Evolutionary conservation across 345 rosid species (phyloP).

Genomic region (Durio zibethinus): DNA sequence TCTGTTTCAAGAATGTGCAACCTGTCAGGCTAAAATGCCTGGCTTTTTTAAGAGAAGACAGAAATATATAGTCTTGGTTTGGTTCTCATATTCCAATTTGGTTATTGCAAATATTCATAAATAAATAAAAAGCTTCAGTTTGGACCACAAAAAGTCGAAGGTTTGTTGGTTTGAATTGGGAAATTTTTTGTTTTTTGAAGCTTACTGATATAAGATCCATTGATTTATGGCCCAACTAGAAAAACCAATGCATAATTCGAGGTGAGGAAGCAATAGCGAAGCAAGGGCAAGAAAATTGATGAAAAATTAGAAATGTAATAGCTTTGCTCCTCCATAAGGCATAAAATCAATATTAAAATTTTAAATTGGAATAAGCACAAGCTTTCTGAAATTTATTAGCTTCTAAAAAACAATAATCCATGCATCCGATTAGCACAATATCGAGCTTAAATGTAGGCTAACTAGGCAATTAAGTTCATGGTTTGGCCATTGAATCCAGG

Average conservation of each 20-base stretch:
- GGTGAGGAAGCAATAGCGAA: too few species aligned
- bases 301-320: too few species aligned
- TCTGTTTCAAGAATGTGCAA: not conserved
- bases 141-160: not conserved
- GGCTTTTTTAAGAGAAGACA: not conserved
- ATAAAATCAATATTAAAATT: too few species aligned
- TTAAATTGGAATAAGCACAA: too few species aligned
- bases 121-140: not conserved
- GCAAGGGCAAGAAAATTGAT: too few species aligned
- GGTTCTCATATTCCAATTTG: not conserved
- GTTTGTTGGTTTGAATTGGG: not conserved
- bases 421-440: too few species aligned
- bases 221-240: not conserved
- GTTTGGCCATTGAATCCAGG: too few species aligned
- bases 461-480: too few species aligned
- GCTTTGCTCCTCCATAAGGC: too few species aligned
- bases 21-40: not conserved
- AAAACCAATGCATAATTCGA: not conserved
- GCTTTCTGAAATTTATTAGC: too few species aligned
- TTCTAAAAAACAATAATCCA: too few species aligned
- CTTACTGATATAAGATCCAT: not conserved
- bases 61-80: not conserved
- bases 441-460: too few species aligned
- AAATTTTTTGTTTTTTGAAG: not conserved
- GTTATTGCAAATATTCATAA: not conserved